Base-by-base conservation (phyloP, 768 basidiomycete species). In the Zangia roseola region DNA sequence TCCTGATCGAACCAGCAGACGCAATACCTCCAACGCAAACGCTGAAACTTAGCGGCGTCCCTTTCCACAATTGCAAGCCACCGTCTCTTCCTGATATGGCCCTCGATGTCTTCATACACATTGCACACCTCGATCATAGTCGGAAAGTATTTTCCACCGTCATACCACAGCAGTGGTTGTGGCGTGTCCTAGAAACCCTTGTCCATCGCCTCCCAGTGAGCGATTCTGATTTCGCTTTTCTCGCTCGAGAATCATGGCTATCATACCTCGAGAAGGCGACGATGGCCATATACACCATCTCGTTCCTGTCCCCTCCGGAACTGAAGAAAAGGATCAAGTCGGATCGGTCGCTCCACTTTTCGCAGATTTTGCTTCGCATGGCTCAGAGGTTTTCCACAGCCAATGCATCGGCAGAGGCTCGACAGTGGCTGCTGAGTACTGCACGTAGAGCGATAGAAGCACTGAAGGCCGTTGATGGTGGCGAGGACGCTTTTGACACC, bases 231-330 rank as follows among this genome's bases (percentile, higher is more conserved):
- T 89, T 91, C 64, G 70, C 82, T 60, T 68, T 87, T 53, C 69
- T 82, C 56, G 68, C 72, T 45, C 74, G 81, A 54, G 85, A 90
- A 60, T 60, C 71, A 19, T 92, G 89, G 84, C 65, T 94, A 38
- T 81, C 82, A 35, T 88, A 91, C 65, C 69, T 90, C 53, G 90
- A 94, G 73, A 88, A 88, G 56, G 71, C 77, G 44, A 74, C 88
- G 39, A 81, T 94, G 75, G 79, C 81, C n/a, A 78, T 97, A 35
- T 97, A 97, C 71, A 85, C 85, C 31, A 72, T 97, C 54, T 81
- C 85, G 20, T 97, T 93, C 74, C 73, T 94, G 46, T 82, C 92
- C 4, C 79, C 92, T 2, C 83, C 85, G 4, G 74, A 79, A 23
- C 62, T 94, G 53, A 93, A 94, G 71, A 73, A 76, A 45, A 78